These are phyloP conservation scores for Parietichytrium sp. DNA, from an alignment of 108 stramenopile genomes.

Conservation along the genomic window DNA sequence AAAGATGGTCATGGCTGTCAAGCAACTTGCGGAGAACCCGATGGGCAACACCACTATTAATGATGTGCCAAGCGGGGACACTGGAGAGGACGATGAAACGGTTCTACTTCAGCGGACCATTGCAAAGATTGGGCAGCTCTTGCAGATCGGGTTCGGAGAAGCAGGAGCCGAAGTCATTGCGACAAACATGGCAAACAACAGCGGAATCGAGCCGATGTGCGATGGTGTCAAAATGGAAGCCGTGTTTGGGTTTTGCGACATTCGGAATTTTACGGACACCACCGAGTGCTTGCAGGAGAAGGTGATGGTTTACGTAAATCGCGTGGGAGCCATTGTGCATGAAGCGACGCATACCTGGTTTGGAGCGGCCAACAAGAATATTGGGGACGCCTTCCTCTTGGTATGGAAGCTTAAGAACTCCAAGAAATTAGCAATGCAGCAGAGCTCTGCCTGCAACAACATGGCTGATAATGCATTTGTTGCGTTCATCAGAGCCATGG, in stretches of 20 bases:
- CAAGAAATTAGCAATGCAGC: neutral
- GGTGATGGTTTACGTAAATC: conserved; percentile 92
- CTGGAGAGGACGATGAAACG: conserved; percentile 67
- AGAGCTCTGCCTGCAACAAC: neutral
- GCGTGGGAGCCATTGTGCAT: conserved; percentile 85
- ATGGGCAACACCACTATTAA: conserved; percentile 42
- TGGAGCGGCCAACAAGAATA: conserved; percentile 95
- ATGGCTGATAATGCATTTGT: conserved; percentile 53
- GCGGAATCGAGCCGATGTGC: conserved; percentile 79
- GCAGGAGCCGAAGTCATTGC: conserved; percentile 94
- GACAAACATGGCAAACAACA: conserved; percentile 74
- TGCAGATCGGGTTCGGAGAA: conserved; percentile 93
- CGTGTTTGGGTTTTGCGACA: conserved; percentile 87
- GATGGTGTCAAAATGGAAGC: conserved; percentile 83
- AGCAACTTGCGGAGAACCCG: conserved; percentile 64
- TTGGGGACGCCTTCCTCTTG: conserved; percentile 89
- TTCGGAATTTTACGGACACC: conserved; percentile 78
- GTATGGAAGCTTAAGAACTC: conserved; percentile 77
- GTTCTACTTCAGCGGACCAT: conserved; percentile 84
- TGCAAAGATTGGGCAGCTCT: conserved; percentile 82
- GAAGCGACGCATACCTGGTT: conserved; percentile 79
- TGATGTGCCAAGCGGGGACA: neutral
- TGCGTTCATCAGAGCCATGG: conserved; percentile 44
- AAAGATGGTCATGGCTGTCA: conserved; percentile 65
- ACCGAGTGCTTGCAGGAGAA: conserved; percentile 80